Evolutionary conservation across 768 basidiomycete genomes (phyloP).

Genomic region (Pulveroboletus sp.): DNA sequence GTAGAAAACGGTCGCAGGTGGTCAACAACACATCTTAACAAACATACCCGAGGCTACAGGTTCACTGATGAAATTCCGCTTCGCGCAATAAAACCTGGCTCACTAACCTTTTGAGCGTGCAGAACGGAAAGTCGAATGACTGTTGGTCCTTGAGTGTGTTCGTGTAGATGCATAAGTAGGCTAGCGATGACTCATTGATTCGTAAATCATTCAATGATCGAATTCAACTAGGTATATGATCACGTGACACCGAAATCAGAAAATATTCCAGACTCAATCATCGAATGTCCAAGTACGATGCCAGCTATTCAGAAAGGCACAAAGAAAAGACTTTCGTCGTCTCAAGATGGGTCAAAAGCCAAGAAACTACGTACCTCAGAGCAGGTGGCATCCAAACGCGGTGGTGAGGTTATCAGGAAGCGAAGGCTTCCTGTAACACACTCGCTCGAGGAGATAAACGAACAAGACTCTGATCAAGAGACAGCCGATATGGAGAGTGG

Average conservation of each 20-base stretch:
- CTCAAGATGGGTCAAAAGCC: conserved; percentile 42
- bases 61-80: no score
- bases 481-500: conserved; percentile 32
- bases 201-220: background rate
- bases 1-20: no score
- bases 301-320: conserved; percentile 36
- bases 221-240: background rate
- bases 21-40: no score
- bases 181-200: no score
- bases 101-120: no score
- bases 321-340: conserved; percentile 48
- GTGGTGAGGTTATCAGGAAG: conserved; percentile 42
- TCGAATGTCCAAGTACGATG: conserved; percentile 27
- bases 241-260: conserved; percentile 18
- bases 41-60: no score
- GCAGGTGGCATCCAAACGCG: conserved; percentile 13
- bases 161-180: no score
- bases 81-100: no score
- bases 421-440: conserved; percentile 59
- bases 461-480: conserved; percentile 34
- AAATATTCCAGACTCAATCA: background rate
- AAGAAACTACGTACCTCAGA: conserved; percentile 53
- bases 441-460: conserved; percentile 30
- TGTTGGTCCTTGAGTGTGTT: no score
- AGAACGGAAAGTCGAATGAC: no score